Base-by-base conservation (phyloP, 2,329 filamentous ascomycete genomes). In the Escovopsis sp. region DNA sequence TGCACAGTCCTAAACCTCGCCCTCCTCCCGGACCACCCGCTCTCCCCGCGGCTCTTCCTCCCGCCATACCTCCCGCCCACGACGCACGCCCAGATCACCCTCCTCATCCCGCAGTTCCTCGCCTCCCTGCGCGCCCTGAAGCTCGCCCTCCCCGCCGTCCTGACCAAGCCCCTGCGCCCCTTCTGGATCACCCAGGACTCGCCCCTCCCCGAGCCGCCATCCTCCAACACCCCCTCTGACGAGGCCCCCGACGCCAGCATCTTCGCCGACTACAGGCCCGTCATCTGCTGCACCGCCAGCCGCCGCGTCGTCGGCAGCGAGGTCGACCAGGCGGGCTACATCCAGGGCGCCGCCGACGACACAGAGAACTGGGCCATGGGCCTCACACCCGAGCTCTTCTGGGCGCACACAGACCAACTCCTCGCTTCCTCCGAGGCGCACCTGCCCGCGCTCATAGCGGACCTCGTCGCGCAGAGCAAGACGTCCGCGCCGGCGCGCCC, bases 271-370 rank as follows among this genome's bases (percentile, higher is more conserved):
- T 85, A 76, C 54, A 71, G 83, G 51, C 77, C 85, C 0, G 65
- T 96, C 3, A 73, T 96, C 19, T 84, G 91, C 55, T 91, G 85
- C 56, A 95, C 87, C 1, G 82, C 86, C 11, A 94, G 86, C 2
- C 73, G 79, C 30, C 72, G 82, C 12, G 78, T 87, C 1, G 64
- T 65, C 2, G 82, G 78, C 11, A 77, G 74, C 3, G 85, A 89
- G 57, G 55, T 57, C 28, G 68, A 67, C 2, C 82, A 79, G 19
- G 75, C 73, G 0, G 58, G 61, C 4, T 98, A 98, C 56, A 82
- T 98, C 45, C 91, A 96, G 62, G 91, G 91, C 40, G 89, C 89
- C 1, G 91, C 83, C 2, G 91, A 98, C 59, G 91, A 98, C 58
- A 85, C 83, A 11, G 91, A 98, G 66, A 85, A 85, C 51, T 98